These are phyloP conservation scores for Agroathelia rolfsii DNA, from an alignment of 1,284 basidiomycete genomes.

Conservation along the genomic window DNA sequence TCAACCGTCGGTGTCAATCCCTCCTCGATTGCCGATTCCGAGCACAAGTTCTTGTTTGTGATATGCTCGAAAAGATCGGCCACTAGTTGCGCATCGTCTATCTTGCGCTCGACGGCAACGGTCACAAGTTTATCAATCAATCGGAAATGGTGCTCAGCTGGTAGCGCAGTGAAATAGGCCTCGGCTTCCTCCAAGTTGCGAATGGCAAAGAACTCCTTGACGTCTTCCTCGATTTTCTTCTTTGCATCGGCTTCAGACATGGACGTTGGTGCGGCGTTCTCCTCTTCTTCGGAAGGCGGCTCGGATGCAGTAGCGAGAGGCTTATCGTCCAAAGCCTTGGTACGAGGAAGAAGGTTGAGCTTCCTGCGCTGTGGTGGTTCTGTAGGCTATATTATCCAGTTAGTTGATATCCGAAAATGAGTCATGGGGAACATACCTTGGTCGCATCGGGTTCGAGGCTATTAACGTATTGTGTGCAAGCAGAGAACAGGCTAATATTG, in stretches of 20 bases:
- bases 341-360: slow-evolving; percentile 53
- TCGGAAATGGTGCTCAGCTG: slow-evolving; percentile 47
- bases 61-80: slow-evolving; percentile 56
- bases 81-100: slow-evolving; percentile 75
- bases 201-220: slow-evolving; percentile 67
- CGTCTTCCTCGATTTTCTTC: slow-evolving; percentile 74
- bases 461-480: slow-evolving; percentile 54
- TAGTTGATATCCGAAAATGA: too few species aligned
- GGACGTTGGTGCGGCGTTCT: slow-evolving; percentile 25
- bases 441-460: too few species aligned
- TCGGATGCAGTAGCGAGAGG: slow-evolving; percentile 28
- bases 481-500: slow-evolving; percentile 87
- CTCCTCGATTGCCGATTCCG: slow-evolving; percentile 50
- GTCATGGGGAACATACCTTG: too few species aligned
- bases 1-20: slow-evolving; percentile 63
- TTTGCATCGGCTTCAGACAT: slow-evolving; percentile 68
- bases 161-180: slow-evolving; percentile 69
- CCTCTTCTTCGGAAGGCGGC: slow-evolving; percentile 43
- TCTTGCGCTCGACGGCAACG: slow-evolving; percentile 73
- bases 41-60: slow-evolving; percentile 44
- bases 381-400: too few species aligned
- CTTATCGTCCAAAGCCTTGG: slow-evolving; percentile 28
- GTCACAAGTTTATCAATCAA: slow-evolving; percentile 70
- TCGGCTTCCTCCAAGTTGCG: slow-evolving; percentile 82
- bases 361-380: slow-evolving; percentile 63